A percentile compares a stretch with the other conserved stretches of the same genome.
phyloP scores from a whole-genome alignment of 1,284 basidiomycete species.

The Phylloporus sp. region DNA sequence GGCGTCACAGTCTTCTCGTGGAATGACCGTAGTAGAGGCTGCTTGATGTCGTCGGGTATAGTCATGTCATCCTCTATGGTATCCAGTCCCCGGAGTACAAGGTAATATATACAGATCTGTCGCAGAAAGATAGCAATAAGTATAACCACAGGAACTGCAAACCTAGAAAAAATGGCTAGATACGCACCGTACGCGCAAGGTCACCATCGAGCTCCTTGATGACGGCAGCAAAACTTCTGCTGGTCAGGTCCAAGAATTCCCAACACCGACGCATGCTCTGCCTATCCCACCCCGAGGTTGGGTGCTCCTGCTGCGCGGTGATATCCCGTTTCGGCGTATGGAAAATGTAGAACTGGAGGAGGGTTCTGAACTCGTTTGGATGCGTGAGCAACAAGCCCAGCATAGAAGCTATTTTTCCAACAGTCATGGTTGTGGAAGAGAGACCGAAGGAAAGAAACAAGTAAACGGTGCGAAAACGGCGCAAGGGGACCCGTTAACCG shows the following conservation, averaged over 20 bases:
- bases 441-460: background rate
- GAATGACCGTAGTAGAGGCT: constrained; percentile 85
- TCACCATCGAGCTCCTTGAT: constrained; percentile 98
- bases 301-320: constrained; percentile 68
- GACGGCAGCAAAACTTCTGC: constrained; percentile 90
- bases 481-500: too few relatives aligned
- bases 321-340: constrained; percentile 83
- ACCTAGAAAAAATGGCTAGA: background rate
- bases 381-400: constrained; percentile 71
- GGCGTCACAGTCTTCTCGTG: constrained; percentile 81
- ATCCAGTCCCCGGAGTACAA: constrained; percentile 92
- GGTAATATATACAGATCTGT: constrained; percentile 94
- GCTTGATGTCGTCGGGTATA: constrained; percentile 84
- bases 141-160: too few relatives aligned
- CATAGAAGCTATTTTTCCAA: constrained; percentile 43
- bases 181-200: constrained; percentile 85
- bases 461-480: too few relatives aligned
- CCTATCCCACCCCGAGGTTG: constrained; percentile 83
- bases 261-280: constrained; percentile 89
- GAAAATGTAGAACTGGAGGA: constrained; percentile 81
- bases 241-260: constrained; percentile 89
- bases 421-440: constrained; percentile 15
- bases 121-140: background rate
- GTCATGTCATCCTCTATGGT: constrained; percentile 99
- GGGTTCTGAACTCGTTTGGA: constrained; percentile 76